Conservation (phyloP, 148 eudicot species). For the Euryodendron excelsum region DNA sequence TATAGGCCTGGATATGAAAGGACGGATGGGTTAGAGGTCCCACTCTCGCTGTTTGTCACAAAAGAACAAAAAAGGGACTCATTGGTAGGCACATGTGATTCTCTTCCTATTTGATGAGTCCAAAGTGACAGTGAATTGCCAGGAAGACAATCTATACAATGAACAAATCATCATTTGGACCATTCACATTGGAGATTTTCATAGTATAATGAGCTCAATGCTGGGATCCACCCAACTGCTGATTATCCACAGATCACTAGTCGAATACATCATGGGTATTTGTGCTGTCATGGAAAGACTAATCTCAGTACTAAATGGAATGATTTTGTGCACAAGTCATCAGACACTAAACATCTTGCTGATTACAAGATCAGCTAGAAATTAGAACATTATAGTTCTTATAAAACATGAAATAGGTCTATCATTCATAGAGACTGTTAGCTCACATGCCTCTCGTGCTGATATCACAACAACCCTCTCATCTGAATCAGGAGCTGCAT, state of each 20-base stretch:
- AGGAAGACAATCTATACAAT: not conserved
- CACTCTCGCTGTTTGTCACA: no score
- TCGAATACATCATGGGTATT: not conserved
- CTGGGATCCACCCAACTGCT: not conserved
- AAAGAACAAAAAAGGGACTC: not conserved
- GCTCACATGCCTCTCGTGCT: slow-evolving; percentile 55
- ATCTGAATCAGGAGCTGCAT: slow-evolving; percentile 45
- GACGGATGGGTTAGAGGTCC: not conserved
- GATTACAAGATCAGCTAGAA: not conserved
- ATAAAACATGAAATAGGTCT: not conserved
- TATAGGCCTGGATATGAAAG: not conserved
- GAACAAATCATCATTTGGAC: not conserved
- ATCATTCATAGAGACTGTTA: slow-evolving; percentile 1
- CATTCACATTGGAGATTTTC: not conserved
- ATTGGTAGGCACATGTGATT: not conserved
- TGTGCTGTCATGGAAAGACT: not conserved
- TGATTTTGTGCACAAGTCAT: not conserved
- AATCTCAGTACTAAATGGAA: not conserved
- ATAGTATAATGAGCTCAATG: not conserved
- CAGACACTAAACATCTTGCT: not conserved
- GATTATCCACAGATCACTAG: not conserved
- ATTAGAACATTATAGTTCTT: not conserved
- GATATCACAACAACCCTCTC: slow-evolving; percentile 53
- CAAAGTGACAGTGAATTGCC: not conserved
- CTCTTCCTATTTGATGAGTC: not conserved